Evolutionary conservation across 805 yeast genomes (phyloP).

Genomic region (Candida fluviatilis): DNA sequence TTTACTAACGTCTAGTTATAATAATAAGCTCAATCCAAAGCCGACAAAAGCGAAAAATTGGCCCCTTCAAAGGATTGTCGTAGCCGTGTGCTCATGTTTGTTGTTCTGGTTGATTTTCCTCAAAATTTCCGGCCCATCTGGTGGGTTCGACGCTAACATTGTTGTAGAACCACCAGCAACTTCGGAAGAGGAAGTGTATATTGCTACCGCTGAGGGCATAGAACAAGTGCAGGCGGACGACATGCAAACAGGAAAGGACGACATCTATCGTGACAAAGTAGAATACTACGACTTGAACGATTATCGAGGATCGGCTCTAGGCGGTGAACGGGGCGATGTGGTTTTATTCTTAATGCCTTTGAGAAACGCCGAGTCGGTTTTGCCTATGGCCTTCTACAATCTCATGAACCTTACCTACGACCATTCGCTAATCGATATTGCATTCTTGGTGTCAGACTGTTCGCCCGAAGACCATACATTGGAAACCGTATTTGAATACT

Average conservation of each 20-base stretch:
- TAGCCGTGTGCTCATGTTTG: neutral
- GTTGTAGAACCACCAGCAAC: neutral
- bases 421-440: conserved; percentile 73
- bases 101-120: conserved; percentile 1
- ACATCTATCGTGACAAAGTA: conserved; percentile 43
- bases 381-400: conserved; percentile 81
- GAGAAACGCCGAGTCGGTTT: conserved; percentile 70
- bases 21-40: conserved; percentile 3
- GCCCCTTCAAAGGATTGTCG: neutral
- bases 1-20: conserved; percentile 2
- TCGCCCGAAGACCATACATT: conserved; percentile 63
- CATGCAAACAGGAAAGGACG: conserved; percentile 18
- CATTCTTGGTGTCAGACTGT: conserved; percentile 78
- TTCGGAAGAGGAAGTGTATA: conserved; percentile 3
- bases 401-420: conserved; percentile 84
- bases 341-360: conserved; percentile 71
- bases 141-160: no score
- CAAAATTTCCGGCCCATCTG: no score
- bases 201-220: neutral
- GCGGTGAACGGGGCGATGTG: conserved; percentile 51
- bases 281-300: conserved; percentile 60
- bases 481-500: conserved; percentile 59
- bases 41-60: neutral
- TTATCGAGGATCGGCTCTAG: conserved; percentile 51
- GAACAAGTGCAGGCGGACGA: conserved; percentile 4